Conservation (phyloP, 495 filamentous ascomycete genomes). For the Tuber microsphaerosporum region DNA sequence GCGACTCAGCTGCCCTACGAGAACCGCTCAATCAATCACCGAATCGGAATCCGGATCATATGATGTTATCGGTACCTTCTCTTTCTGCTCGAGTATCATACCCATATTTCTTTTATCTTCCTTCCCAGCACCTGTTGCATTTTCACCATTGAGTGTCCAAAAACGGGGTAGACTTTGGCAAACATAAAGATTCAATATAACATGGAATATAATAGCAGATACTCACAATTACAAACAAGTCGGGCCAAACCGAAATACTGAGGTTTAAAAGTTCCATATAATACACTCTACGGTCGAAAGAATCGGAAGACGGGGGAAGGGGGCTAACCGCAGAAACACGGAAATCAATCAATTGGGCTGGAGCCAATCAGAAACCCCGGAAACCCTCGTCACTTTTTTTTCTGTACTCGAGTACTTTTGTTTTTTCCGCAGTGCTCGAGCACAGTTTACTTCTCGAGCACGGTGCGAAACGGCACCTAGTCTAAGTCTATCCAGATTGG, state of each 20-base stretch:
- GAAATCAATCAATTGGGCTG: no score
- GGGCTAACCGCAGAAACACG: no score
- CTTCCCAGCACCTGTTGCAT: background rate
- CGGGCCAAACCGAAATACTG: background rate
- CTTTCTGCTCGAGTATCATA: background rate
- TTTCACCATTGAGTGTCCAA: background rate
- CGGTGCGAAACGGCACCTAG: background rate
- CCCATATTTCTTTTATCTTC: background rate
- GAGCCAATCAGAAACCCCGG: no score
- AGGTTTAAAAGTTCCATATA: background rate
- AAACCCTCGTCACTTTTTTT: no score
- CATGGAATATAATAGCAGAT: background rate
- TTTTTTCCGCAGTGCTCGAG: no score
- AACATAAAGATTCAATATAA: no score
- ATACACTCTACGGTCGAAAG: no score
- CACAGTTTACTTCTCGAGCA: background rate
- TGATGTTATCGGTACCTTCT: background rate
- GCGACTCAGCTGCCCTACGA: background rate
- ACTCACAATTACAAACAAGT: background rate
- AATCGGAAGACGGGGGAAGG: no score
- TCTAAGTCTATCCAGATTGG: background rate
- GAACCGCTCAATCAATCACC: background rate
- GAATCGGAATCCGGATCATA: background rate
- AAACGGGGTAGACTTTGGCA: background rate
- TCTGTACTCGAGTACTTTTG: no score